A percentile compares a stretch with the other conserved stretches of the same genome.
Evolutionary conservation across 371 early-diverging fungal species (phyloP).

Genomic region (Mortierella sp.): DNA sequence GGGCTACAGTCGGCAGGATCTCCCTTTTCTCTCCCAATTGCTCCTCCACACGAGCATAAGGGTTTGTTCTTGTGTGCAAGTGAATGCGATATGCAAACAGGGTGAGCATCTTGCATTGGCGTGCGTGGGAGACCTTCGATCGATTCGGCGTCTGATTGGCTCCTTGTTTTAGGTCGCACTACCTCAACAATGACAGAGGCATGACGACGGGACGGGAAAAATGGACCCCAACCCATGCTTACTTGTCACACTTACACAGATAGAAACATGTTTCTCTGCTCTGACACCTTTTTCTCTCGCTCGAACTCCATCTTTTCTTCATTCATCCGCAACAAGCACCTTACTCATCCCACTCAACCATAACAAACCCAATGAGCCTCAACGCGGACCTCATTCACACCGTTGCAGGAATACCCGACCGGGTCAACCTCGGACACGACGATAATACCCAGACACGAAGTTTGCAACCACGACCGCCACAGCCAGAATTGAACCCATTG

Average conservation of each 20-base stretch:
- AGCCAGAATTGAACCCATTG: neutral
- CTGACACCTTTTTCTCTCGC: neutral
- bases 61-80: too few relatives aligned
- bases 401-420: conserved; percentile 10
- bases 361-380: conserved; percentile 10
- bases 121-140: neutral
- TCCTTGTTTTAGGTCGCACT: neutral
- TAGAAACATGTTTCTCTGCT: neutral
- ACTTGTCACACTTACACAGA: neutral
- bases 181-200: neutral
- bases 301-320: neutral
- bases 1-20: too few relatives aligned
- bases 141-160: neutral
- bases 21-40: too few relatives aligned
- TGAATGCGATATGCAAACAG: too few relatives aligned
- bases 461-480: neutral
- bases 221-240: neutral
- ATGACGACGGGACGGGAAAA: neutral
- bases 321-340: neutral
- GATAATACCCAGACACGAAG: neutral
- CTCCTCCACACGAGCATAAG: too few relatives aligned
- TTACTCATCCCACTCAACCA: neutral
- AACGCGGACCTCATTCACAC: conserved; percentile 18
- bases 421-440: neutral
- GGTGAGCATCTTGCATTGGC: neutral